phyloP scores from a whole-genome alignment of 2,329 filamentous ascomycete species.

The Neoscytalidium dimidiatum region DNA sequence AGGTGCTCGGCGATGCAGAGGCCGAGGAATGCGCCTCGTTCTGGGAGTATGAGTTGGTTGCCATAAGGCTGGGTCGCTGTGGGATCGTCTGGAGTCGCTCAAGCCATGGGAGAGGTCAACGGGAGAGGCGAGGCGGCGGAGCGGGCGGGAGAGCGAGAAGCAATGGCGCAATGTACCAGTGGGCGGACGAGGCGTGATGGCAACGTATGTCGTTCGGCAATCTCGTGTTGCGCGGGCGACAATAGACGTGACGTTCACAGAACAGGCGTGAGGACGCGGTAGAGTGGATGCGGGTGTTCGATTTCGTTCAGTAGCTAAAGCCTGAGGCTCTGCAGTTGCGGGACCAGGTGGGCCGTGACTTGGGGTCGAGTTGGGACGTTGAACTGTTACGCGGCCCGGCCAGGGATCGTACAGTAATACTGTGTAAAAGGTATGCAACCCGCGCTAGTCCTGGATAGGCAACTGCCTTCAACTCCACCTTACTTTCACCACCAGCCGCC shows the following conservation, averaged over 20 bases:
- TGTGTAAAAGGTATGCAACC: neutral
- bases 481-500: conserved; percentile 5
- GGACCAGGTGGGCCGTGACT: neutral
- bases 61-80: conserved; percentile 17
- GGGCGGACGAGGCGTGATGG: conserved; percentile 12
- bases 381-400: neutral
- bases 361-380: conserved; percentile 6
- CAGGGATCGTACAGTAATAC: conserved; percentile 6
- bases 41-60: conserved; percentile 4
- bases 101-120: conserved; percentile 20
- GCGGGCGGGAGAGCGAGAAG: conserved; percentile 1
- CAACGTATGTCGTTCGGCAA: conserved; percentile 17
- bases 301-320: neutral
- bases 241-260: neutral
- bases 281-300: neutral
- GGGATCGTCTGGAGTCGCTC: neutral
- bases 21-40: conserved; percentile 17
- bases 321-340: conserved; percentile 15
- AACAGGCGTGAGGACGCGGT: neutral
- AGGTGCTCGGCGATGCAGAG: conserved; percentile 34
- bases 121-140: neutral
- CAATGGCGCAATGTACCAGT: conserved; percentile 1
- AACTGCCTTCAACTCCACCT: conserved; percentile 4
- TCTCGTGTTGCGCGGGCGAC: conserved; percentile 8
- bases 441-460: neutral